Conservation (phyloP, 1,284 basidiomycete species). For the Entoloma clypeatum region DNA sequence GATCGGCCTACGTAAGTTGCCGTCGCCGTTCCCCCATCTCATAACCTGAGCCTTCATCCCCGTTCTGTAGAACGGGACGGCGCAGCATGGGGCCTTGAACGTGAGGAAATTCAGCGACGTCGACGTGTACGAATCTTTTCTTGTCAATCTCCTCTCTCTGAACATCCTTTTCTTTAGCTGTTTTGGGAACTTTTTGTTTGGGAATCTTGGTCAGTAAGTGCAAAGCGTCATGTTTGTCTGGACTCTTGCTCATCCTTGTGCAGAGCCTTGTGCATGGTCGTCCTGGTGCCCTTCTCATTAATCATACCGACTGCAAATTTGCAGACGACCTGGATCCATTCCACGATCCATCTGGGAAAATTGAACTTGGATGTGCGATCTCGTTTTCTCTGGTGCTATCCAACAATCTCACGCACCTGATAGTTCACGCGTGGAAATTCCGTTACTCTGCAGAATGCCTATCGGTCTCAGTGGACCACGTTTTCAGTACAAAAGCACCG, state of each 20-base stretch:
- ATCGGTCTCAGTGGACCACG: constrained; percentile 39
- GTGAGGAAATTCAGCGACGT: constrained; percentile 47
- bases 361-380: constrained; percentile 42
- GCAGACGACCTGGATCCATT: constrained; percentile 41
- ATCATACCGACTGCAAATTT: constrained; percentile 47
- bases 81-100: constrained; percentile 44
- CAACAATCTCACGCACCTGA: constrained; percentile 1
- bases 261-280: constrained; percentile 47
- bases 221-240: neutral
- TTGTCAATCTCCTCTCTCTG: neutral
- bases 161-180: constrained; percentile 25
- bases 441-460: constrained; percentile 45
- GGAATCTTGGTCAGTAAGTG: constrained; percentile 47
- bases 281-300: constrained; percentile 41
- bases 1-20: constrained; percentile 50
- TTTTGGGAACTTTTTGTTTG: constrained; percentile 56
- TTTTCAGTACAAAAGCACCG: constrained; percentile 36
- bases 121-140: constrained; percentile 29
- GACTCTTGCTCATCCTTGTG: constrained; percentile 7
- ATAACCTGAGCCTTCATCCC: constrained; percentile 4
- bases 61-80: constrained; percentile 46
- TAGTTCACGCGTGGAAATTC: constrained; percentile 48
- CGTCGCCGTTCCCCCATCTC: neutral
- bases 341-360: constrained; percentile 28
- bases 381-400: constrained; percentile 2